Base-by-base conservation (phyloP, 2,329 filamentous ascomycete species). In the Phyllosticta capitalensis region DNA sequence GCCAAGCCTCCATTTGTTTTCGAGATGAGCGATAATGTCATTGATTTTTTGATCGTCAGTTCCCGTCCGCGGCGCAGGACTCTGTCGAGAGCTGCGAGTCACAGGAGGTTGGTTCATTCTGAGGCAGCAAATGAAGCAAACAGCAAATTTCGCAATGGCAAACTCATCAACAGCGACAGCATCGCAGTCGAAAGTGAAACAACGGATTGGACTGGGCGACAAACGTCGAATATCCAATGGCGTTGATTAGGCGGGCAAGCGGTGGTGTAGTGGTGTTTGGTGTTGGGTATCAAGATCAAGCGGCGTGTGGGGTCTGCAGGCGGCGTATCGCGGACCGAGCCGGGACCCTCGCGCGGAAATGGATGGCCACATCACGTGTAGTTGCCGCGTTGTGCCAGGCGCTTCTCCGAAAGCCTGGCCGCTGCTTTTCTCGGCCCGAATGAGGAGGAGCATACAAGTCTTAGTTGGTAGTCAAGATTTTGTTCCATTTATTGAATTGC, bases 41-140 rank as follows among this genome's bases (percentile, higher is more conserved):
- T 57, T 57, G 50, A 61, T 61, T 9, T 24, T 9, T 3, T 19
- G n/a, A n/a, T 61, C 55, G 30, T 28, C 38, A n/a, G 2, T 45
- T n/a, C n/a, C n/a, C 14, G 7, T 45, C 14, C 14, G 30, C 14
- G 30, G 30, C 10, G n/a, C 14, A n/a, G 38, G 17, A n/a, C 38
- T n/a, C 7, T 45, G 38, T 45, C 12, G 38, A 45, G 38, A 17
- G n/a, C 38, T 45, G 14, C 17, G 38, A 14, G 38, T 45, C 30
- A 38, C 30, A 12, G 30, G 30, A 17, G 30, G 14, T 9, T 17
- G 30, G 38, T 45, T 45, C 38, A 45, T 45, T n/a, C 14, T 45
- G 38, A 45, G 38, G 14, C n/a, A 14, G 4, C 38, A 45, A 45
- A n/a, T 14, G 38, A 45, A 45, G 33, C 33, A 17, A 38, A n/a